These are phyloP conservation scores for Galerina marginata DNA, from an alignment of 768 basidiomycete species.

Conservation along the genomic window DNA sequence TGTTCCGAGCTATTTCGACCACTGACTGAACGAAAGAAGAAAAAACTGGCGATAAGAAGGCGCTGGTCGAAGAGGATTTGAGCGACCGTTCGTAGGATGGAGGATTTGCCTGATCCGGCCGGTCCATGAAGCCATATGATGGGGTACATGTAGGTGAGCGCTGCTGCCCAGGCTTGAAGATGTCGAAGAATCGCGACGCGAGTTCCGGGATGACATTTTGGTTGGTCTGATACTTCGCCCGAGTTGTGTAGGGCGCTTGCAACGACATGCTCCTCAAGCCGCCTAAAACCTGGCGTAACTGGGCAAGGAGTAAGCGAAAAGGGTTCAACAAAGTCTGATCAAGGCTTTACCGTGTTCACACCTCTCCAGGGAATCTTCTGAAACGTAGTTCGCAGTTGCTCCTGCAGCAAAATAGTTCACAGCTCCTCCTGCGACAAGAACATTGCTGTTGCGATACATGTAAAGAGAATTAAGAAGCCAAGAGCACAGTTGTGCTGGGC, in stretches of 20 bases:
- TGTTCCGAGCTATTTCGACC: neutral
- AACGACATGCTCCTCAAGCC: neutral
- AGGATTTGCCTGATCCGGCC: slow-evolving; percentile 16
- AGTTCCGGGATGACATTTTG: slow-evolving; percentile 21
- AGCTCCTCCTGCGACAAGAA: too few species aligned
- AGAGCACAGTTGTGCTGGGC: too few species aligned
- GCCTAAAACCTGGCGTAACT: neutral
- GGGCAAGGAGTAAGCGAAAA: neutral
- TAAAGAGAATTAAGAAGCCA: too few species aligned
- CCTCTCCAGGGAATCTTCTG: too few species aligned
- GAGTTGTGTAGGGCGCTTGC: slow-evolving; percentile 20
- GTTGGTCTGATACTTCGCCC: slow-evolving; percentile 16
- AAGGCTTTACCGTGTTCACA: too few species aligned
- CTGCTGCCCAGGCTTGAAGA: neutral
- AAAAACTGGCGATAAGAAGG: slow-evolving; percentile 4
- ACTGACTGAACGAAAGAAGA: slow-evolving; percentile 1
- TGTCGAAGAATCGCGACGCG: slow-evolving; percentile 4
- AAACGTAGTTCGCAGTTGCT: too few species aligned
- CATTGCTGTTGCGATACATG: too few species aligned
- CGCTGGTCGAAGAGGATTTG: neutral
- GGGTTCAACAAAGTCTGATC: too few species aligned
- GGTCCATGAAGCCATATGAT: slow-evolving; percentile 13
- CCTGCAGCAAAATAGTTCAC: too few species aligned
- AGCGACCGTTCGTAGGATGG: slow-evolving; percentile 10
- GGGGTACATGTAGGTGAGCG: neutral